These are phyloP conservation scores for Phyllostachys edulis DNA, from an alignment of 176 grass and related monocot genomes.

Conservation along the genomic window DNA sequence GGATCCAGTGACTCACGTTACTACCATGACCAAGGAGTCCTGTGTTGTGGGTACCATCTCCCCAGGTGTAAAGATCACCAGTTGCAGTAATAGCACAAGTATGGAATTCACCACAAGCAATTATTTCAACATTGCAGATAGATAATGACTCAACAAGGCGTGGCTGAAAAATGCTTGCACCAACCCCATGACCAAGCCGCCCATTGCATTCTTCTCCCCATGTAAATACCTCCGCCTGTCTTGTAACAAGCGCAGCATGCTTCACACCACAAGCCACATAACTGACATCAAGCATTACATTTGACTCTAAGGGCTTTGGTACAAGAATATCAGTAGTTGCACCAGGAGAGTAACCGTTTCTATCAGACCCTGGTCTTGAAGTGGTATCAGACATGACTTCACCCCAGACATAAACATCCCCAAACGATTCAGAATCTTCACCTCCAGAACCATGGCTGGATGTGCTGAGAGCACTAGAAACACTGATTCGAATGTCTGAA, in stretches of 20 bases:
- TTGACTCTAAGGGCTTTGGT: conserved; percentile 93
- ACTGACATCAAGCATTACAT: conserved; percentile 93
- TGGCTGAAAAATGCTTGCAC: conserved; percentile 66
- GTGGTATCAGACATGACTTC: conserved; percentile 69
- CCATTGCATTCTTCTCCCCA: conserved; percentile 95
- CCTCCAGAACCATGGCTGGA: conserved; percentile 95
- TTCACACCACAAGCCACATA: conserved; percentile 82
- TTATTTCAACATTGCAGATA: conserved; percentile 58
- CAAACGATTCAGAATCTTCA: conserved; percentile 88
- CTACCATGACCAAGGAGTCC: conserved; percentile 95
- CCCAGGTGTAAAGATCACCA: conserved; percentile 97
- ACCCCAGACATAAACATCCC: conserved; percentile 94
- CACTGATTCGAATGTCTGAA: conserved; percentile 80
- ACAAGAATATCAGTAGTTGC: conserved; percentile 65
- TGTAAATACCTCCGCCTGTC: conserved; percentile 86
- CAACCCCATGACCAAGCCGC: conserved; percentile 78
- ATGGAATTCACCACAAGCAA: conserved; percentile 94
- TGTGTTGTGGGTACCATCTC: conserved; percentile 87
- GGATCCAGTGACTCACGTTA: conserved; percentile 90
- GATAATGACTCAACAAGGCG: conserved; percentile 81
- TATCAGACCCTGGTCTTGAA: conserved; percentile 37
- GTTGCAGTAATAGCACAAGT: conserved; percentile 77
- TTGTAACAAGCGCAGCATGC: conserved; percentile 82
- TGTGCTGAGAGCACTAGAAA: conserved; percentile 95
- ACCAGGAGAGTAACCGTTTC: conserved; percentile 21